Conservation (phyloP, 495 filamentous ascomycete genomes). For the Annulohypoxylon moriforme region DNA sequence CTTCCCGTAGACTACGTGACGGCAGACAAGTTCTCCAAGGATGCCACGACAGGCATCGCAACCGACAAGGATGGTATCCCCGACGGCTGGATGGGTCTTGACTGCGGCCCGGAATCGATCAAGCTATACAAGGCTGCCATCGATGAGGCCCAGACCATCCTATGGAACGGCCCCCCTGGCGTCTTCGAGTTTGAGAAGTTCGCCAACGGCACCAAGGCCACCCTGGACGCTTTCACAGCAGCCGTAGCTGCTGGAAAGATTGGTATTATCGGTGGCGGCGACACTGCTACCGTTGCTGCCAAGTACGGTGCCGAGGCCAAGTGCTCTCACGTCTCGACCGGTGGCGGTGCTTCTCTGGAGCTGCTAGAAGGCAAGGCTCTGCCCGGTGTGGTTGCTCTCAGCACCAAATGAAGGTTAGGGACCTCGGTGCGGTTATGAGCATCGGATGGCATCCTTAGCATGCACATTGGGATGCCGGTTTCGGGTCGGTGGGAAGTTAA, state of each 20-base stretch:
- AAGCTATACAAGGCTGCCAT: slow-evolving; percentile 88
- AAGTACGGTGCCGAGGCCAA: slow-evolving; percentile 97
- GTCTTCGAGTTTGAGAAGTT: slow-evolving; percentile 98
- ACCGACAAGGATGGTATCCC: slow-evolving; percentile 92
- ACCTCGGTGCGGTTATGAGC: slow-evolving; percentile 28
- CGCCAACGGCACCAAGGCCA: slow-evolving; percentile 88
- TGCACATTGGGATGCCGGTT: slow-evolving; percentile 37
- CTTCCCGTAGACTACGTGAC: slow-evolving; percentile 96
- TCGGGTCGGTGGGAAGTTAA: slow-evolving; percentile 20
- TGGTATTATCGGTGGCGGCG: slow-evolving; percentile 98
- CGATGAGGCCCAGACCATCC: slow-evolving; percentile 89
- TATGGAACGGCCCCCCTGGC: slow-evolving; percentile 98
- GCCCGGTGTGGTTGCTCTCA: slow-evolving; percentile 89
- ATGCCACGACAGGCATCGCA: slow-evolving; percentile 83
- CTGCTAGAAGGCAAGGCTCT: slow-evolving; percentile 97
- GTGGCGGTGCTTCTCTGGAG: slow-evolving; percentile 94
- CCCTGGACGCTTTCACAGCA: slow-evolving; percentile 83
- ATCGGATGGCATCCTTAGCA: not conserved
- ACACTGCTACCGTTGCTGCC: slow-evolving; percentile 97
- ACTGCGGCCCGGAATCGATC: slow-evolving; percentile 88
- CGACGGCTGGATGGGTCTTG: slow-evolving; percentile 96
- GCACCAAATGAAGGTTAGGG: slow-evolving; percentile 65
- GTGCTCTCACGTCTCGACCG: slow-evolving; percentile 97
- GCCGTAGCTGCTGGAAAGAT: slow-evolving; percentile 85
- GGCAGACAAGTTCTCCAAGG: slow-evolving; percentile 90